Evolutionary conservation across 768 basidiomycete genomes (phyloP), one percentile per base, ranked within the genome.

Genomic region (Chlorophyllum brunneum): DNA sequence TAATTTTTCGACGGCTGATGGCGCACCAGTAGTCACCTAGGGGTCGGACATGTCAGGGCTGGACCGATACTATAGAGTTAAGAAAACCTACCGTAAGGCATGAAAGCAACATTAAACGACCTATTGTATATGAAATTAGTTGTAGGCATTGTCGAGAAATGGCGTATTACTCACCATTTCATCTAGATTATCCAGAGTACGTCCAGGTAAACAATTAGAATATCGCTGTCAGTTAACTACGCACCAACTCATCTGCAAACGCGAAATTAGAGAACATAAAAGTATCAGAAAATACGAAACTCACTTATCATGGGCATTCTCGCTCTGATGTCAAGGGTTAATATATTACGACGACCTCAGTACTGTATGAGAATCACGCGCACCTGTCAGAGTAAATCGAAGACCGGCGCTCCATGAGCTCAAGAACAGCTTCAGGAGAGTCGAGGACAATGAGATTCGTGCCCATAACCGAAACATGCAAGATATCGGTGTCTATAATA

Each of bases 331-430:
- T n/a, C n/a, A n/a, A n/a, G n/a, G n/a, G n/a, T n/a, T n/a, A n/a
- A n/a, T n/a, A n/a, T n/a, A n/a, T n/a, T n/a, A n/a, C n/a, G n/a
- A n/a, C n/a, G n/a, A n/a, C n/a, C n/a, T n/a, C n/a, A n/a, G n/a
- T n/a, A n/a, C n/a, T n/a, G n/a, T 4, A n/a, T 3, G 16, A 3
- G 18, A 45, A 26, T 40, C 9, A 8, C 4, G 40, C 57, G 10
- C 39, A 65, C 63, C 70, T 60, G 40, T 63, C 67, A 5, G 70
- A 77, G 56, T 77, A 78, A 16, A 71, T 70, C 8, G 63, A 51
- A 15, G 70, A 75, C 8, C 72, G 58, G 46, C 67, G 71, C 44
- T 76, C 75, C 37, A 79, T 66, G 11, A 79, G 67, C 10, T 79
- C 75, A 2, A 55, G 57, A 2, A 69, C 67, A 1, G 69, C 67